Evolutionary conservation across 805 yeast genomes (phyloP).

Genomic region (Zygoascus biomembranicola): DNA sequence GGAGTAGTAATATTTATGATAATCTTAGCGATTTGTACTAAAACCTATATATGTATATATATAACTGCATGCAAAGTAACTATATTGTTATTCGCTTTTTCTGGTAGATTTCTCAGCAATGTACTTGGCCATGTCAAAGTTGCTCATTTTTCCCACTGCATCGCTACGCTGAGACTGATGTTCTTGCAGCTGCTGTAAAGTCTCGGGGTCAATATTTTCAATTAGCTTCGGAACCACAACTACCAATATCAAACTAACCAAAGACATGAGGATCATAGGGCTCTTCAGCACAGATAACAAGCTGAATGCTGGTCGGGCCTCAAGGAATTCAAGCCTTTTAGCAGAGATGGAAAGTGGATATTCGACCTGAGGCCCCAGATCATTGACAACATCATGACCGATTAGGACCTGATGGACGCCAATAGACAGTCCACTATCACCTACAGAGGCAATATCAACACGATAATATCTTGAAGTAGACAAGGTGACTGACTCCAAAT

Average conservation of each 20-base stretch:
- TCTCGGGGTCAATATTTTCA: slow-evolving; percentile 28
- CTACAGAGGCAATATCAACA: slow-evolving; percentile 17
- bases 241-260: slow-evolving; percentile 27
- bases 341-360: slow-evolving; percentile 27
- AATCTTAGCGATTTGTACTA: neutral
- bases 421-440: slow-evolving; percentile 16
- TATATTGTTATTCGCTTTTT: neutral
- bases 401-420: slow-evolving; percentile 19
- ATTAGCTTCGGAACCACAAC: slow-evolving; percentile 26
- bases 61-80: neutral
- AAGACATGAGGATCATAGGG: slow-evolving; percentile 30
- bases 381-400: slow-evolving; percentile 22
- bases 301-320: slow-evolving; percentile 23
- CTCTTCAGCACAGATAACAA: slow-evolving; percentile 25
- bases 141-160: slow-evolving; percentile 15
- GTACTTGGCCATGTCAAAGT: slow-evolving; percentile 26
- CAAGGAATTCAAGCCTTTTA: slow-evolving; percentile 20
- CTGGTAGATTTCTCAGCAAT: slow-evolving; percentile 21
- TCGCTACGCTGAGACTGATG: slow-evolving; percentile 13
- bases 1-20: neutral
- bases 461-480: slow-evolving; percentile 11
- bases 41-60: neutral
- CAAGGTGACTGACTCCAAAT: slow-evolving; percentile 17
- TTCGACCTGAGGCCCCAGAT: slow-evolving; percentile 24
- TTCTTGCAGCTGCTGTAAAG: slow-evolving; percentile 26